Evolutionary conservation across 305 asterid genomes (phyloP).

Genomic region (Rubia tinctorum): DNA sequence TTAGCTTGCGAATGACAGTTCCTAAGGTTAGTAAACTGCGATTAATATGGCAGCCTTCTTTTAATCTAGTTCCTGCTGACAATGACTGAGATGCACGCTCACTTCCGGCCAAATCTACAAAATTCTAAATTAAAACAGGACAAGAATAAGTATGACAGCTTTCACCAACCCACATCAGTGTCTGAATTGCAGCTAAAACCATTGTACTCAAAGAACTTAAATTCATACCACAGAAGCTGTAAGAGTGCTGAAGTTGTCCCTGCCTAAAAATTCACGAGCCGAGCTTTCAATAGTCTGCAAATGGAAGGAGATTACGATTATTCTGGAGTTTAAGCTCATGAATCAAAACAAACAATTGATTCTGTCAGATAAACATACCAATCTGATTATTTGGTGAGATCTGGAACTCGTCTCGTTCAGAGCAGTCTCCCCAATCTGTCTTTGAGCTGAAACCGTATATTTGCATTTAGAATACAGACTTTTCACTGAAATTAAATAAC

Average conservation of each 20-base stretch:
- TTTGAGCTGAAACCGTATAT: slow-evolving; percentile 60
- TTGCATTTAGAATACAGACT: not conserved
- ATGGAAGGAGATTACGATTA: slow-evolving; percentile 5
- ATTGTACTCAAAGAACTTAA: slow-evolving; percentile 1
- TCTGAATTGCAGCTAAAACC: slow-evolving; percentile 6
- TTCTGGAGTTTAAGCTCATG: not conserved
- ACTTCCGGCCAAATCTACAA: slow-evolving; percentile 96
- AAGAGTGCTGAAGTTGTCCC: slow-evolving; percentile 66
- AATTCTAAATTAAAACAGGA: slow-evolving; percentile 47
- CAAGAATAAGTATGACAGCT: slow-evolving; percentile 16
- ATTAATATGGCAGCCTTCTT: slow-evolving; percentile 97
- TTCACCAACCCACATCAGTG: not conserved
- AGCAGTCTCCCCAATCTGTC: slow-evolving; percentile 40
- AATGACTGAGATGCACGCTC: slow-evolving; percentile 95
- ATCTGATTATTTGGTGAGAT: slow-evolving; percentile 47
- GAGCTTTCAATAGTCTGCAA: slow-evolving; percentile 94
- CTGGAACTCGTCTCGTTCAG: slow-evolving; percentile 30
- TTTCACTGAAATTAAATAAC: not conserved
- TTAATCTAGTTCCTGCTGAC: slow-evolving; percentile 89
- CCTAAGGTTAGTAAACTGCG: slow-evolving; percentile 95
- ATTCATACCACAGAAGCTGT: slow-evolving; percentile 79
- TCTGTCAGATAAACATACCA: slow-evolving; percentile 45
- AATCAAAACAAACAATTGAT: slow-evolving; percentile 1
- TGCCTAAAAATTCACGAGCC: slow-evolving; percentile 65
- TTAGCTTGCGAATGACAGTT: slow-evolving; percentile 90